Conservation (phyloP, 108 stramenopile genomes). For the Heterococcus sp. region DNA sequence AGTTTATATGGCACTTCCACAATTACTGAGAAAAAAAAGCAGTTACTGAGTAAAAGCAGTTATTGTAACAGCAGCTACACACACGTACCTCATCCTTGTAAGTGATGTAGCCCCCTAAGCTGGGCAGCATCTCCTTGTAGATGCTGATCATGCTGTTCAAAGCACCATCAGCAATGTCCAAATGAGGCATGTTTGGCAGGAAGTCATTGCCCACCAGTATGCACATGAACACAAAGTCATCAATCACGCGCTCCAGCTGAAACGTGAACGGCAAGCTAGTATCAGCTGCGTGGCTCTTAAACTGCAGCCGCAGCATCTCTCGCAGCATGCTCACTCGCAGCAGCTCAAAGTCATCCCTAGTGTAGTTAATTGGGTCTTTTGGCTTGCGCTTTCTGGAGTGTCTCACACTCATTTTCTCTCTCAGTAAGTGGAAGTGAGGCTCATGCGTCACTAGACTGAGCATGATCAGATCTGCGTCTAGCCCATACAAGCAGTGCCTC, state of each 20-base stretch:
- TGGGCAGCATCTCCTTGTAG: conserved; percentile 77
- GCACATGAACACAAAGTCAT: conserved; percentile 98
- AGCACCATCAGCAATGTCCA: conserved; percentile 89
- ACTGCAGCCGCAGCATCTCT: conserved; percentile 84
- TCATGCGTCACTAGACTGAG: conserved; percentile 94
- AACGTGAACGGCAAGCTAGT: conserved; percentile 36
- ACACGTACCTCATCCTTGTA: conserved; percentile 62
- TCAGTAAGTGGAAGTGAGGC: conserved; percentile 85
- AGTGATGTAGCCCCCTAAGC: conserved; percentile 87
- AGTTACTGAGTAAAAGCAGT: too few species aligned
- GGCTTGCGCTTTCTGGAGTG: conserved; percentile 73
- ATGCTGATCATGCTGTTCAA: conserved; percentile 84
- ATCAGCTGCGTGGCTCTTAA: conserved; percentile 53
- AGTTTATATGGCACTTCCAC: too few species aligned
- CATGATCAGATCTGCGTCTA: conserved; percentile 98
- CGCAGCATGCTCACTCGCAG: conserved; percentile 76
- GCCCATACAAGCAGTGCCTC: conserved; percentile 92
- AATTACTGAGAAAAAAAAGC: too few species aligned
- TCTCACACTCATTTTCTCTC: conserved; percentile 89
- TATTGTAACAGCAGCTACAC: too few species aligned
- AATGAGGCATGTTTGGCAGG: conserved; percentile 84
- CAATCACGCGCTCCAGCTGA: conserved; percentile 80
- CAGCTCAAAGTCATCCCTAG: conserved; percentile 86
- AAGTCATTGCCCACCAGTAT: conserved; percentile 98
- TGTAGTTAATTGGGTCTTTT: conserved; percentile 89